Evolutionary conservation across 2,329 filamentous ascomycete species (phyloP).

Genomic region (Colletotrichum zoysiae): DNA sequence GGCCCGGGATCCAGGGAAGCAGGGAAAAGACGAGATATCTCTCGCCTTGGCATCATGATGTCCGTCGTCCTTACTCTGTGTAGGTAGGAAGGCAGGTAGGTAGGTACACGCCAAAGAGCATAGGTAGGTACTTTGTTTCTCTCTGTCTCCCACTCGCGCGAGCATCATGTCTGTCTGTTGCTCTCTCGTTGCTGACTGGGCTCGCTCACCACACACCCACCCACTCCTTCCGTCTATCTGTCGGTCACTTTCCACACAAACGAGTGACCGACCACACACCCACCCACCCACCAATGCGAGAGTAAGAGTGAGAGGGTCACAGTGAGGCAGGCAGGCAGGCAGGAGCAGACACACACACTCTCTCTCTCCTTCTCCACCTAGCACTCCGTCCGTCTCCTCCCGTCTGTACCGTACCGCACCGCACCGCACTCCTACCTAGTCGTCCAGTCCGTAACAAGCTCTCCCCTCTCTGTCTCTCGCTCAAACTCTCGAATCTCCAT

Average conservation of each 20-base stretch:
- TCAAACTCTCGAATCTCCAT: constrained; percentile 32
- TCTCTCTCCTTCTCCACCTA: constrained; percentile 16
- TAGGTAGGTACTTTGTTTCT: neutral
- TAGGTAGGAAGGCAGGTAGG: neutral
- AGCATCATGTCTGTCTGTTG: constrained; percentile 14
- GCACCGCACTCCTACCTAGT: neutral
- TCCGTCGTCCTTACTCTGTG: neutral
- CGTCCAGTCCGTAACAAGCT: constrained; percentile 3
- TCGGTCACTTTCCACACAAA: constrained; percentile 39
- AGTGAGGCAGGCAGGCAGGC: neutral
- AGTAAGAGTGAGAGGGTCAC: neutral
- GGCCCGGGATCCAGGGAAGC: constrained; percentile 24
- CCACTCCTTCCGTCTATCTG: constrained; percentile 8
- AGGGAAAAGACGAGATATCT: constrained; percentile 24
- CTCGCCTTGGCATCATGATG: constrained; percentile 36
- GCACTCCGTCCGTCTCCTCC: constrained; percentile 6
- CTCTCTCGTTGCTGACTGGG: constrained; percentile 31
- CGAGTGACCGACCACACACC: constrained; percentile 31
- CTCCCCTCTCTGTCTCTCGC: constrained; percentile 22
- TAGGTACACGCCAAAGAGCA: neutral
- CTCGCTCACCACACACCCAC: constrained; percentile 35
- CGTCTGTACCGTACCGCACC: constrained; percentile 1
- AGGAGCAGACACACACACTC: neutral
- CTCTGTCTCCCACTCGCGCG: neutral
- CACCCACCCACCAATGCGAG: constrained; percentile 14